Evolutionary conservation across 208 protist species (phyloP).

Genomic region (Trypanosomatidae sp.): DNA sequence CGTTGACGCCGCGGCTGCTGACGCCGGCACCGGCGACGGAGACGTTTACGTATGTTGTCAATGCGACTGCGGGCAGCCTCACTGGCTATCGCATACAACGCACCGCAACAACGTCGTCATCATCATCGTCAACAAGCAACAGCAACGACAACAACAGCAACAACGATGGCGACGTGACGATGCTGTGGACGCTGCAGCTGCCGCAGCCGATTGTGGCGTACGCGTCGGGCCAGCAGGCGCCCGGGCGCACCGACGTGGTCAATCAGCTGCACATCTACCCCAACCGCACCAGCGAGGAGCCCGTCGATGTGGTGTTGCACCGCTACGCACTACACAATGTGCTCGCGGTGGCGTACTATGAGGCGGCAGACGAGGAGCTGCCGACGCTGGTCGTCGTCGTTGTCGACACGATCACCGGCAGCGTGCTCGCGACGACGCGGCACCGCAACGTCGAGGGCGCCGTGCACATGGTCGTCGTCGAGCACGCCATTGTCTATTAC

Average conservation of each 20-base stretch:
- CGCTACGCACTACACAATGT: constrained; percentile 76
- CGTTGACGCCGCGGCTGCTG: background rate
- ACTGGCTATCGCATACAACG: too few species aligned
- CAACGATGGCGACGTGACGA: too few species aligned
- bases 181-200: constrained; percentile 45
- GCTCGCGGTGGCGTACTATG: constrained; percentile 67
- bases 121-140: too few species aligned
- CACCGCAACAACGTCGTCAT: too few species aligned
- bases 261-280: constrained; percentile 72
- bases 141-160: constrained; percentile 11
- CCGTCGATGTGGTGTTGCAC: constrained; percentile 63
- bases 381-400: constrained; percentile 55
- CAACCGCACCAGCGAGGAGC: constrained; percentile 38
- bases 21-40: background rate
- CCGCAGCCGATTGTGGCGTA: constrained; percentile 54
- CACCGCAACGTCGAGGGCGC: constrained; percentile 66
- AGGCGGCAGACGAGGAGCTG: constrained; percentile 34
- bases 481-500: constrained; percentile 76
- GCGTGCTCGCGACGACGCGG: constrained; percentile 49
- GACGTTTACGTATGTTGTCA: background rate
- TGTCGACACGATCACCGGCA: constrained; percentile 74
- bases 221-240: constrained; percentile 34
- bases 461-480: constrained; percentile 69
- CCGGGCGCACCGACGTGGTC: constrained; percentile 25
- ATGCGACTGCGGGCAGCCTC: constrained; percentile 6